A percentile compares a stretch with the other conserved stretches of the same genome.
Evolutionary conservation across 768 basidiomycete species (phyloP).

Genomic region (Mycena capillaripes): DNA sequence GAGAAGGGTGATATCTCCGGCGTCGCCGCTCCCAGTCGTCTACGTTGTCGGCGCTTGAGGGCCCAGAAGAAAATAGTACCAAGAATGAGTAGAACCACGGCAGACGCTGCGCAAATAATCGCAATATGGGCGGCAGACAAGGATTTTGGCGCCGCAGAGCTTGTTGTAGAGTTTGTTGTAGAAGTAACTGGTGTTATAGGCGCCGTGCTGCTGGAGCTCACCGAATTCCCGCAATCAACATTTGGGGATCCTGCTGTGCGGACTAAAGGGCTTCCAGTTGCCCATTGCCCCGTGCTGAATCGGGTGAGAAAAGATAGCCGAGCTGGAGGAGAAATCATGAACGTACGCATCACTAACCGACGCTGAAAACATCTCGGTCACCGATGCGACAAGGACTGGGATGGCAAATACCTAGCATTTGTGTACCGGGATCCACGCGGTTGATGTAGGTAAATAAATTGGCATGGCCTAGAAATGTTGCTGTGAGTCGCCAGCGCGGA

Average conservation of each 20-base stretch:
- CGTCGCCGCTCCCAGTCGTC: no score
- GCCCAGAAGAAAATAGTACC: no score
- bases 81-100: no score
- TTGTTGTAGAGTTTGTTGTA: no score
- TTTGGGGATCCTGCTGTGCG: constrained; percentile 47
- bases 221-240: constrained; percentile 47
- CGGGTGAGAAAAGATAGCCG: constrained; percentile 29
- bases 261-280: constrained; percentile 45
- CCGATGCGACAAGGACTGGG: background rate
- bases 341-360: constrained; percentile 59
- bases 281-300: constrained; percentile 55
- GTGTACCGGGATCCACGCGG: constrained; percentile 47
- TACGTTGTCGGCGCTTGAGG: no score
- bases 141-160: no score
- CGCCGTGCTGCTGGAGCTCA: constrained; percentile 40
- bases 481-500: background rate
- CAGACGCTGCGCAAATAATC: no score
- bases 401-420: constrained; percentile 50
- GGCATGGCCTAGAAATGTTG: constrained; percentile 19
- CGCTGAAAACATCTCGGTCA: constrained; percentile 41
- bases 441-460: constrained; percentile 54
- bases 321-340: background rate
- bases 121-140: no score
- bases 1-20: no score
- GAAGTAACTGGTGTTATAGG: no score